These are phyloP conservation scores for Guadua angustifolia DNA, from an alignment of 176 grass and related monocot species.

Conservation along the genomic window DNA sequence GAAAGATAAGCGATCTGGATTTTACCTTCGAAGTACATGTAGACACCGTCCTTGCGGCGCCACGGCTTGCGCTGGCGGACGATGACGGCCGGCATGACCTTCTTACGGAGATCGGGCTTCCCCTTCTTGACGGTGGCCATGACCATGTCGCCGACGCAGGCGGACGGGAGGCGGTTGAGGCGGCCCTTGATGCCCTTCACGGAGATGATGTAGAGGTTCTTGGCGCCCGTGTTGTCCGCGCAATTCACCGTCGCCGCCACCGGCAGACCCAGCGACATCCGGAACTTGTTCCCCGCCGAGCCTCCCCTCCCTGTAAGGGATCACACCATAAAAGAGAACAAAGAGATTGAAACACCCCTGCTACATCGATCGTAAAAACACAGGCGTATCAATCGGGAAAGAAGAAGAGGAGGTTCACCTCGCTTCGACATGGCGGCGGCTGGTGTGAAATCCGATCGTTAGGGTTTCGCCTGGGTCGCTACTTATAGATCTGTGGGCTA, in stretches of 20 bases:
- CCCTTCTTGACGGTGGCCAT: slow-evolving; percentile 84
- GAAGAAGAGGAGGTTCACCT: slow-evolving; percentile 15
- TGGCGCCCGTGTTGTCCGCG: slow-evolving; percentile 60
- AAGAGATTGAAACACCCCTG: background rate
- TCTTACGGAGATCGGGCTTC: slow-evolving; percentile 66
- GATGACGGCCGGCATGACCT: slow-evolving; percentile 72
- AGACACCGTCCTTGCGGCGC: slow-evolving; percentile 73
- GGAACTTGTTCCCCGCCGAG: slow-evolving; percentile 65
- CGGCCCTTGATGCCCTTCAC: slow-evolving; percentile 75
- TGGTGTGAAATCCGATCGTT: slow-evolving; percentile 25
- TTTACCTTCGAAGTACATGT: slow-evolving; percentile 75
- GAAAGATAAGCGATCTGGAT: background rate
- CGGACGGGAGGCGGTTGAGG: slow-evolving; percentile 66
- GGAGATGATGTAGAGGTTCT: slow-evolving; percentile 73
- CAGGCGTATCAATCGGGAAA: background rate
- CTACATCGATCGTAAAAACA: background rate
- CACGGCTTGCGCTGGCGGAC: slow-evolving; percentile 66
- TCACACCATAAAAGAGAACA: background rate
- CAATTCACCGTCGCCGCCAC: slow-evolving; percentile 70
- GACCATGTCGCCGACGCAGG: slow-evolving; percentile 77
- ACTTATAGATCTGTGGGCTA: slow-evolving; percentile 40
- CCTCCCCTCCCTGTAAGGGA: slow-evolving; percentile 50
- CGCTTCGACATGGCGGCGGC: slow-evolving; percentile 72
- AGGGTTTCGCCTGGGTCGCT: slow-evolving; percentile 34
- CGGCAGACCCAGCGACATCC: slow-evolving; percentile 65